Evolutionary conservation across 2,329 filamentous ascomycete species (phyloP).

Genomic region (Fusarium abutilonis): DNA sequence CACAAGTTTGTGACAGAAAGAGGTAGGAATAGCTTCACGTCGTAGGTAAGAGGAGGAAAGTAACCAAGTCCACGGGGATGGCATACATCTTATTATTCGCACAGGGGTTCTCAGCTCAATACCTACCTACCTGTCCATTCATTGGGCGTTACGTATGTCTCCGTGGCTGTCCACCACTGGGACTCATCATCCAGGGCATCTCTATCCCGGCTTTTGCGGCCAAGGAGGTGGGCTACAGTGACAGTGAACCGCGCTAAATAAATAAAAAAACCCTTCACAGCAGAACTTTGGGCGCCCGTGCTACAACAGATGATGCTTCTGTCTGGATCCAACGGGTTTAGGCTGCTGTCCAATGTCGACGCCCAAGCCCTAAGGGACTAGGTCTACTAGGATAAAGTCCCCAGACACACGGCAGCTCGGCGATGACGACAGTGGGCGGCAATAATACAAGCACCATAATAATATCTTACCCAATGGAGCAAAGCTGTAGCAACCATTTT

Average conservation of each 20-base stretch:
- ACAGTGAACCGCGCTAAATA: conserved; percentile 22
- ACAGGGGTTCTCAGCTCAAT: neutral
- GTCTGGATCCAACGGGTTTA: conserved; percentile 15
- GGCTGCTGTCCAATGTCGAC: conserved; percentile 19
- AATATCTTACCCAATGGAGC: conserved; percentile 26
- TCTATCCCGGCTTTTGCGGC: conserved; percentile 4
- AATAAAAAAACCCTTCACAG: conserved; percentile 6
- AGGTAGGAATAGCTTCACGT: neutral
- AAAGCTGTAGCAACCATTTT: conserved; percentile 17
- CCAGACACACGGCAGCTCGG: conserved; percentile 16
- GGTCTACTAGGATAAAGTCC: conserved; percentile 8
- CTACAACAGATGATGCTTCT: conserved; percentile 21
- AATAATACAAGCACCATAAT: conserved; percentile 7
- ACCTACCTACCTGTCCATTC: neutral
- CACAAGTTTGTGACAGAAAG: conserved; percentile 4
- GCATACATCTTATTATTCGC: conserved; percentile 8
- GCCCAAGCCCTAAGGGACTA: conserved; percentile 13
- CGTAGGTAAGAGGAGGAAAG: neutral
- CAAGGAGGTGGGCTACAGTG: conserved; percentile 1
- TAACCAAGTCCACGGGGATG: conserved; percentile 3
- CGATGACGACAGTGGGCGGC: conserved; percentile 32
- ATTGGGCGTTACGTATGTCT: conserved; percentile 26
- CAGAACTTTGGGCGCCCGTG: conserved; percentile 3
- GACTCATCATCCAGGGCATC: conserved; percentile 2
- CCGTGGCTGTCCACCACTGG: conserved; percentile 9